A percentile compares a stretch with the other conserved stretches of the same genome.
phyloP scores from a whole-genome alignment of 352 stramenopile genomes.

The Aphanomyces stellatus region DNA sequence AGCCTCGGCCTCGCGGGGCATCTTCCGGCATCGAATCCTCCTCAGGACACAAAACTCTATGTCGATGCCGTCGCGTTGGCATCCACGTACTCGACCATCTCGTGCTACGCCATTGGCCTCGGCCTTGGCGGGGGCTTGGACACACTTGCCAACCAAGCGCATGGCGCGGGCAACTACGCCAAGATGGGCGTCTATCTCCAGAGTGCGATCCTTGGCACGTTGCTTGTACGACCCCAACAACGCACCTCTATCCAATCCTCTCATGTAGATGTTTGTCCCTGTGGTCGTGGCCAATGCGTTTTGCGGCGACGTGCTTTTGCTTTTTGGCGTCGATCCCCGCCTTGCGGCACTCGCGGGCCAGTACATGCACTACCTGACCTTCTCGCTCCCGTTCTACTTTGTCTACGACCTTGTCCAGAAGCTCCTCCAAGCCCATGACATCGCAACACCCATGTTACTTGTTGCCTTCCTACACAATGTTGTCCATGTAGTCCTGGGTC shows the following conservation, averaged over 20 bases:
- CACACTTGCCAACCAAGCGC: slow-evolving; percentile 44
- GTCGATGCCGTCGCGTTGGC: slow-evolving; percentile 27
- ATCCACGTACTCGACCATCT: slow-evolving; percentile 48
- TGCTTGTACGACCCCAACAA: background rate
- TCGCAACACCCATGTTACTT: slow-evolving; percentile 53
- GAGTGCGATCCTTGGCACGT: background rate
- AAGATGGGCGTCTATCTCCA: no score
- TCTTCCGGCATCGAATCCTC: no score
- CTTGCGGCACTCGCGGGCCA: slow-evolving; percentile 44
- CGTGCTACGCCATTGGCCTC: slow-evolving; percentile 44
- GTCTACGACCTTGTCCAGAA: slow-evolving; percentile 67
- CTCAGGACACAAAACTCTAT: slow-evolving; percentile 40
- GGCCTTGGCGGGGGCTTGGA: slow-evolving; percentile 40
- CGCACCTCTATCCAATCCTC: background rate
- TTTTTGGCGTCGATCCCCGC: slow-evolving; percentile 5
- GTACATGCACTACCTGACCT: slow-evolving; percentile 49
- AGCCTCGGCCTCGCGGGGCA: no score
- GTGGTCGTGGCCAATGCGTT: background rate
- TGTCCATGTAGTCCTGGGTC: slow-evolving; percentile 54
- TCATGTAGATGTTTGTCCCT: background rate
- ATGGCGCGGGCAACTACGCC: no score
- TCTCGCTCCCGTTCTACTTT: slow-evolving; percentile 65
- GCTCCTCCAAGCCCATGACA: slow-evolving; percentile 62
- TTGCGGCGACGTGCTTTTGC: background rate
- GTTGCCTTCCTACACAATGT: slow-evolving; percentile 43